Evolutionary conservation across 2,329 filamentous ascomycete species (phyloP).

Genomic region (Pezicula carpinea): DNA sequence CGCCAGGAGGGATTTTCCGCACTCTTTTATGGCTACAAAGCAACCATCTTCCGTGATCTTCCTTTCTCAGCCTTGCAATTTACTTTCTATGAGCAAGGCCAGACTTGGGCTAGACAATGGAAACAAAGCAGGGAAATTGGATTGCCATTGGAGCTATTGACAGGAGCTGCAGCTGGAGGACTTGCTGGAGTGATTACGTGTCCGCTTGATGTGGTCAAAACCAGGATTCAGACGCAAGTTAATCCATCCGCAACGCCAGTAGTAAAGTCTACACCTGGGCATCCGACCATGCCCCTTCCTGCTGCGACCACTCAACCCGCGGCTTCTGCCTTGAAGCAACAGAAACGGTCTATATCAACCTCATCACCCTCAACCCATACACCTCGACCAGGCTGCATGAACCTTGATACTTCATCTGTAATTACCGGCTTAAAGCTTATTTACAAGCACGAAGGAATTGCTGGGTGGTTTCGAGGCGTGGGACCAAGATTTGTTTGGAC

Average conservation of each 20-base stretch:
- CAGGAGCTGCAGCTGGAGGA: constrained; percentile 83
- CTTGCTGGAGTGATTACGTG: constrained; percentile 93
- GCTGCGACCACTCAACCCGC: constrained; percentile 13
- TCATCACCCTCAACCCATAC: constrained; percentile 83
- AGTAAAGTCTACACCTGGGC: constrained; percentile 18
- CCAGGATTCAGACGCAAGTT: constrained; percentile 89
- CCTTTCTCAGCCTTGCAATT: constrained; percentile 97
- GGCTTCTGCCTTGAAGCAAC: constrained; percentile 35
- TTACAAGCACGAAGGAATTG: constrained; percentile 82
- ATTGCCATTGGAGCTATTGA: constrained; percentile 77
- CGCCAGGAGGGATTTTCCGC: constrained; percentile 77
- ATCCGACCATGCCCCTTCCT: constrained; percentile 24
- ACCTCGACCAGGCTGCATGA: constrained; percentile 70
- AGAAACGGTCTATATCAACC: constrained; percentile 77
- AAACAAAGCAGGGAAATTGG: constrained; percentile 81
- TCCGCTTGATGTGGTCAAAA: constrained; percentile 96
- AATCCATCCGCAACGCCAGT: constrained; percentile 35
- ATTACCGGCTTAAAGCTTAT: constrained; percentile 79
- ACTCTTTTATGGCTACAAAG: constrained; percentile 95
- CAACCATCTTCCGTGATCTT: constrained; percentile 88
- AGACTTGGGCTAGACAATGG: constrained; percentile 73
- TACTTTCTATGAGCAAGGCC: constrained; percentile 96
- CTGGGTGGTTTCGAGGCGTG: constrained; percentile 91
- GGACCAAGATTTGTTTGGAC: constrained; percentile 94
- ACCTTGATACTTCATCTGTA: constrained; percentile 85